Percentiles rank a stretch among this genome's conserved stretches.
Evolutionary conservation across 192 early-diverging fungal genomes (phyloP).

Genomic region (Backusella tuberculispora): DNA sequence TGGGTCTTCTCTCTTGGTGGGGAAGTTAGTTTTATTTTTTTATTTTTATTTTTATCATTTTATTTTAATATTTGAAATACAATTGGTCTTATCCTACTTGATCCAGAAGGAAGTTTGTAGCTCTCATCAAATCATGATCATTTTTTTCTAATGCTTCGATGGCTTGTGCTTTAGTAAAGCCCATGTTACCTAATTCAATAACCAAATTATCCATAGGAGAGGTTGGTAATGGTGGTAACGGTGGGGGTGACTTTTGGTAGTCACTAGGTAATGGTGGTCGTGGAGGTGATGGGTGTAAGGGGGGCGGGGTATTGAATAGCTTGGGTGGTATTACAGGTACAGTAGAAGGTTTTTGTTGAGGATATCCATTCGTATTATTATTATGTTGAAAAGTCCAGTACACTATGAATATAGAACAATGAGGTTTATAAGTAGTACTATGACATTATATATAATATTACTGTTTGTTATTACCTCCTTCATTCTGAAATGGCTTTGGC

Average conservation of each 20-base stretch:
- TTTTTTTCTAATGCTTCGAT: slow-evolving; percentile 75
- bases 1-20: slow-evolving; percentile 79
- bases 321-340: slow-evolving; percentile 37
- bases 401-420: background rate
- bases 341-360: slow-evolving; percentile 10
- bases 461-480: slow-evolving; percentile 13
- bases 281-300: slow-evolving; percentile 22
- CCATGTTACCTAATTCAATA: slow-evolving; percentile 66
- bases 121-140: slow-evolving; percentile 73
- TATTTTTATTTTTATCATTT: background rate
- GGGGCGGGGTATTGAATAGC: slow-evolving; percentile 24
- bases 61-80: slow-evolving; percentile 5
- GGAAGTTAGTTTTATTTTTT: slow-evolving; percentile 27
- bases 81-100: slow-evolving; percentile 16
- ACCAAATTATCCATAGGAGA: slow-evolving; percentile 27
- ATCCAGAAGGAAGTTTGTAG: slow-evolving; percentile 81
- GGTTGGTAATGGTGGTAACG: slow-evolving; percentile 6
- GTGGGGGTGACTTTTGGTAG: slow-evolving; percentile 23
- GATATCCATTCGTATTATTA: background rate
- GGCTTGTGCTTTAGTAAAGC: slow-evolving; percentile 72
- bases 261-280: slow-evolving; percentile 18
- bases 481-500: slow-evolving; percentile 18
- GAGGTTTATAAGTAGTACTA: background rate
- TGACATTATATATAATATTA: background rate
- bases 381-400: slow-evolving; percentile 22